These are phyloP conservation scores for Setomelanomma holmii DNA, from an alignment of 2,329 filamentous ascomycete species.

Conservation along the genomic window DNA sequence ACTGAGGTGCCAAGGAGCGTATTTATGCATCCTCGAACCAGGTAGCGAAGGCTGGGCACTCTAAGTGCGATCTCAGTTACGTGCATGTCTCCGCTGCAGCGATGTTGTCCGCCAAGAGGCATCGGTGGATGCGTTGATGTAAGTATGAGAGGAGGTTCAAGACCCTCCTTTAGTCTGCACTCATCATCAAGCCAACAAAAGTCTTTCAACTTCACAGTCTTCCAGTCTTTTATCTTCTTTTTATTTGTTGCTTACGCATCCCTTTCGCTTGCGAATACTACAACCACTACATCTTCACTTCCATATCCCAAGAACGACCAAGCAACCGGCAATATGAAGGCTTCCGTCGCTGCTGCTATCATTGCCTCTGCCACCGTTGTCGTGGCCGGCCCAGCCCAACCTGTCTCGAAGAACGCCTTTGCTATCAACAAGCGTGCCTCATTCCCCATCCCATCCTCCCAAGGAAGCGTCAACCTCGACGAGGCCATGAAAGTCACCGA, in stretches of 20 bases:
- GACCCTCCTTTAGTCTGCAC: constrained; percentile 14
- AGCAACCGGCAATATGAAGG: constrained; percentile 42
- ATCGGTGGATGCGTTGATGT: background rate
- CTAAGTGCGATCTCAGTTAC: constrained; percentile 6
- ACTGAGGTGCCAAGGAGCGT: background rate
- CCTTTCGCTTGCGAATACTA: constrained; percentile 24
- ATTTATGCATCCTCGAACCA: constrained; percentile 5
- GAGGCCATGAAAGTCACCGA: constrained; percentile 26
- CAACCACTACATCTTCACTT: background rate
- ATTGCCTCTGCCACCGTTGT: constrained; percentile 29
- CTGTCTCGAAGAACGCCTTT: constrained; percentile 28
- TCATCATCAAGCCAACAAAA: constrained; percentile 26
- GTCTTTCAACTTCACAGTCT: constrained; percentile 17
- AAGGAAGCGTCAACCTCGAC: constrained; percentile 40
- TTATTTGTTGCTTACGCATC: constrained; percentile 29
- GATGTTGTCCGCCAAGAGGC: background rate
- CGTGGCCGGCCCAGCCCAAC: constrained; percentile 32
- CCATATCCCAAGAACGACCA: background rate
- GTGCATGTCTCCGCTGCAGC: constrained; percentile 3
- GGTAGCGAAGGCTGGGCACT: constrained; percentile 7
- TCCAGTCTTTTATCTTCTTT: constrained; percentile 11
- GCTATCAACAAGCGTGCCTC: constrained; percentile 38
- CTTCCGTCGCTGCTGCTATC: constrained; percentile 19
- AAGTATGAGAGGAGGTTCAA: constrained; percentile 20
- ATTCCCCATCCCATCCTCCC: constrained; percentile 40